Evolutionary conservation across 2,329 filamentous ascomycete genomes (phyloP).

Genomic region (Hymenoscyphus occultus): DNA sequence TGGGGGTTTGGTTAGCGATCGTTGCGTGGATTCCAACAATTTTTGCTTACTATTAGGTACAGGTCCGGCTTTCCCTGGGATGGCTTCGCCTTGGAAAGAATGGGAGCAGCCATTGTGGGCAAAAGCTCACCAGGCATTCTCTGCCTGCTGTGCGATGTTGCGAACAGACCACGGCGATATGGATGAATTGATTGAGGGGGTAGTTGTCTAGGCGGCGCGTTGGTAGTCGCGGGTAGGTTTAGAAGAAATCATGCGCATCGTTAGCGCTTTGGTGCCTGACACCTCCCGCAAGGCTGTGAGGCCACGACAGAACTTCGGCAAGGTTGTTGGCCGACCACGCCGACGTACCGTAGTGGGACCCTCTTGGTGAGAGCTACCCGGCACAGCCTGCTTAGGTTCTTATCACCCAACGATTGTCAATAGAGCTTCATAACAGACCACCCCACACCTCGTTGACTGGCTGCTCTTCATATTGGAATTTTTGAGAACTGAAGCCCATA

Average conservation of each 20-base stretch:
- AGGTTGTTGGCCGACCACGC: slow-evolving; percentile 17
- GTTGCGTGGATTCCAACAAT: neutral
- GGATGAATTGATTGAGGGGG: slow-evolving; percentile 18
- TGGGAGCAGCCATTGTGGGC: slow-evolving; percentile 36
- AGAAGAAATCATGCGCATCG: slow-evolving; percentile 18
- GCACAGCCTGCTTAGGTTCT: slow-evolving; percentile 18
- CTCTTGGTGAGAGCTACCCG: slow-evolving; percentile 17
- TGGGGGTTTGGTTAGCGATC: slow-evolving; percentile 41
- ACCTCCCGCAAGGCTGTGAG: slow-evolving; percentile 7
- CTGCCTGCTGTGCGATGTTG: slow-evolving; percentile 29
- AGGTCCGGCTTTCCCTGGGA: slow-evolving; percentile 35
- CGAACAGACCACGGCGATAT: slow-evolving; percentile 25
- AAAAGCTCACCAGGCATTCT: slow-evolving; percentile 39
- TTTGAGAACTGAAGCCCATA: neutral
- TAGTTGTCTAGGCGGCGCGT: slow-evolving; percentile 21
- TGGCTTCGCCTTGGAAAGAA: slow-evolving; percentile 32
- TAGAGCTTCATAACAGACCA: slow-evolving; percentile 5
- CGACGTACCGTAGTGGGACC: slow-evolving; percentile 14
- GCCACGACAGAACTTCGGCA: neutral
- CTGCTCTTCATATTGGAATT: neutral
- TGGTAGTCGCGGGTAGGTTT: slow-evolving; percentile 22
- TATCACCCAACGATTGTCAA: slow-evolving; percentile 19
- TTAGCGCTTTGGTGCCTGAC: slow-evolving; percentile 19
- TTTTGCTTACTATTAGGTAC: slow-evolving; percentile 38
- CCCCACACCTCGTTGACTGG: neutral